Base-by-base conservation (phyloP, 2,329 filamentous ascomycete genomes). In the Sclerotinia sclerotiorum region DNA sequence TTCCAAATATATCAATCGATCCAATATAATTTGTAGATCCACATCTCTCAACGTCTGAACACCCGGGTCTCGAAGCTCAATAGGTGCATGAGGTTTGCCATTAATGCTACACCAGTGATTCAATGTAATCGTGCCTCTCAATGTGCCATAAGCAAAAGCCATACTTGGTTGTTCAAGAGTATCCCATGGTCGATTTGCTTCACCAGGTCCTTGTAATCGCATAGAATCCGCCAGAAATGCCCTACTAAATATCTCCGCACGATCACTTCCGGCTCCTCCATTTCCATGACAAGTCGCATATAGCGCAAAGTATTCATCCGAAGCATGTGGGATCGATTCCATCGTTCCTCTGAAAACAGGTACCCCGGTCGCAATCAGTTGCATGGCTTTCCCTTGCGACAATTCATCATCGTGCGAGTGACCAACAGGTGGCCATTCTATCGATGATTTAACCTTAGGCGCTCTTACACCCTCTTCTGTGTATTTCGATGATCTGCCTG, bases 81-180 rank as follows among this genome's bases (percentile, higher is more conserved):
- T 85, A 1, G 81, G 77, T 2, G 87, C 84, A 27, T 86, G 85
- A 6, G 84, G 77, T 44, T 79, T 82, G 68, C 88, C 88, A 24
- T 84, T 85, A 71, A 85, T 81, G 67, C 84, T 83, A 17, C 86
- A 85, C 85, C 89, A 92, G 71, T 88, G 85, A 73, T 90, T 92
- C 63, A 93, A 80, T 0, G 90, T 92, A 64, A 90, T 85, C 1
- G 90, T 93, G 7, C 90, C 90, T 0, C 89, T 87, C 29, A 85
- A 82, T 62, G 81, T 81, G 17, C 90, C 90, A 77, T 87, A 90
- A 72, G 84, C 85, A 76, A 90, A 91, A 0, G 87, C 83, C 78
- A 88, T 87, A 76, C 88, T 91, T 5, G 90, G 90, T 74, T 92
- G 89, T 75, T 93, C 90, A 35, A 93, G 81, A 1, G 90, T 89